Evolutionary conservation across 257 asterid species (phyloP).

Genomic region (Solanum pinnatisectum): DNA sequence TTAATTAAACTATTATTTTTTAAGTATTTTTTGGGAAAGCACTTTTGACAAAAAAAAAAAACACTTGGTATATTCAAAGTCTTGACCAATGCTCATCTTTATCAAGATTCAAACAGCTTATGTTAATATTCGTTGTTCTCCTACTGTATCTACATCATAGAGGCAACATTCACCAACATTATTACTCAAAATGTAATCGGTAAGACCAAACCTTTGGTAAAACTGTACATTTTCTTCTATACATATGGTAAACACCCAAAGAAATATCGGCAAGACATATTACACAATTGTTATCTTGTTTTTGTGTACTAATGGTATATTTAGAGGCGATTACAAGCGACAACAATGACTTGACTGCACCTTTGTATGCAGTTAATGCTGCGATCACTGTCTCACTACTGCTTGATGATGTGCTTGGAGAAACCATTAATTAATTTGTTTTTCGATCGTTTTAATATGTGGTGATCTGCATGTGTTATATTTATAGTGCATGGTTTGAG

Average conservation of each 20-base stretch:
- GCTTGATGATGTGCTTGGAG: no score
- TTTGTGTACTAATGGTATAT: background rate
- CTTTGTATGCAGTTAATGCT: no score
- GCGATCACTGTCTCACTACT: no score
- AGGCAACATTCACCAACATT: background rate
- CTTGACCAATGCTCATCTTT: background rate
- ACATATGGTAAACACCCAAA: background rate
- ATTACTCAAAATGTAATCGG: background rate
- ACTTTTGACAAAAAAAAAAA: background rate
- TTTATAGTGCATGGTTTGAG: no score
- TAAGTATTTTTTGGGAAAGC: background rate
- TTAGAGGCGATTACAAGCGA: background rate
- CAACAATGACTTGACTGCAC: background rate
- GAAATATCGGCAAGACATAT: background rate
- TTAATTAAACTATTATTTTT: no score
- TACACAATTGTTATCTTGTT: background rate
- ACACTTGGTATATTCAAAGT: no score
- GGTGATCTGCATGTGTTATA: no score
- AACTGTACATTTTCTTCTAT: no score
- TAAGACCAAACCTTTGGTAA: background rate
- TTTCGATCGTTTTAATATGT: no score
- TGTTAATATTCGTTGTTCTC: background rate
- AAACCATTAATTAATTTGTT: no score
- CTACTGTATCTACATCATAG: background rate
- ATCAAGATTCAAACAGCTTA: background rate